Base-by-base conservation (phyloP, 352 stramenopile genomes). In the Globisporangium cystogenes region DNA sequence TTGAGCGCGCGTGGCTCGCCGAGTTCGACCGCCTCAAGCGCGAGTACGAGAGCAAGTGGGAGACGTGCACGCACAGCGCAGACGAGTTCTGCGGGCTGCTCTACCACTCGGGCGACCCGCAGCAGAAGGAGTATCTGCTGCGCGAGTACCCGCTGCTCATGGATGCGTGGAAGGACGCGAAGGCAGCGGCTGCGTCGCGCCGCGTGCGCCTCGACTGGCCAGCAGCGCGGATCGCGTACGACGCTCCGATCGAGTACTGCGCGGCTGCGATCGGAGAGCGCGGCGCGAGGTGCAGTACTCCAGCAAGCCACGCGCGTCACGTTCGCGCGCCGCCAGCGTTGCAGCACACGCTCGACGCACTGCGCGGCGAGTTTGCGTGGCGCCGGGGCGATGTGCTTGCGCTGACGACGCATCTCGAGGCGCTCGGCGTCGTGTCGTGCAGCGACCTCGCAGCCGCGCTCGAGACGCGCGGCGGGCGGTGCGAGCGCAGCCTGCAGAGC, bases 81-180 rank as follows among this genome's bases (percentile, higher is more conserved):
- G 69, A 87, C 50, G 75, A 86, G 26, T 89, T 88, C 52, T 89
- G 78, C 37, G 78, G 75, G 0, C 51, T 83, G 41, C 46, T 89
- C 29, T 86, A 79, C 51, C 69, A 75, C 44, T 78, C 66, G 16
- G 69, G 66, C 41, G 63, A 84, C 53, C 41, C 36, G 36, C 73
- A 84, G 39, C 68, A 84, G 55, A 67, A 79, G 36, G 53, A 62
- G 33, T 63, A 65, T 31, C 40, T 88, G 31, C 48, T 79, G 23
- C 59, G 59, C 26, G 62, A 86, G 51, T 88, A 81, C 42, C 70
- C 77, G 18, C 78, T 68, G 47, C 60, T 88, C 8, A 86, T 88
- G 64, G 67, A 82, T 18, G 40, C 59, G 24, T 88, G 77, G 77
- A 70, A 72, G 8, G 53, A 84, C 49, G 51, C 33, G 1, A 49